Evolutionary conservation across 495 filamentous ascomycete species (phyloP), one percentile per base, ranked within the genome.

Genomic region (Zalerion maritima): DNA sequence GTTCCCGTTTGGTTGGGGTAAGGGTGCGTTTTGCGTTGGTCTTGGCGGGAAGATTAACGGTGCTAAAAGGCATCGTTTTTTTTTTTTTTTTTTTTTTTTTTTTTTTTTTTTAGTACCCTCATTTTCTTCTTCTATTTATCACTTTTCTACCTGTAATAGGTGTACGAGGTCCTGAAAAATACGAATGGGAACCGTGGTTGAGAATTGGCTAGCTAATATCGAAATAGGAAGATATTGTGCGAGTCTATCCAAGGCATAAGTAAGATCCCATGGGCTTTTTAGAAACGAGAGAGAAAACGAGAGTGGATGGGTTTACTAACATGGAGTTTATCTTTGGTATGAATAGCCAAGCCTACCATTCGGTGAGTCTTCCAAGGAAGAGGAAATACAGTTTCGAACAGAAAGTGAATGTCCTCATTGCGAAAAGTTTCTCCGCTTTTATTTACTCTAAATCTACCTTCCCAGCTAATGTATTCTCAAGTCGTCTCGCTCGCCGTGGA

Each of bases 401-500:
- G 18, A 38, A 26, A 11, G 11, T 24, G 14, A 26, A 25, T 13
- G 21, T 13, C 23, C 15, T 40, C 18, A 23, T 18, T 18, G 13
- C 4, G 15, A 31, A 15, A 10, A 21, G 9, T n/a, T 7, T 13
- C 3, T 16, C 13, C 15, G 24, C 11, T 15, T 4, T 32, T 16
- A 11, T 9, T 29, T 10, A 26, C 6, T 7, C 13, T 26, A 23
- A 35, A 20, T 30, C 46, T 38, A 15, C 34, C 38, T 34, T 29
- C 36, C 11, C 14, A 3, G n/a, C 18, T 9, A 9, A 13, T 15
- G 1, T 16, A n/a, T 14, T 31, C 19, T 21, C 21, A 30, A 86
- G 81, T 26, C 79, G 81, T 30, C 58, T 91, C 3, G 82, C 82
- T 3, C 69, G 82, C 1, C 71, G 82, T 11, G 82, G 82, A 3